Conservation (phyloP, 2,329 filamentous ascomycete genomes). For the Alternaria sp. region DNA sequence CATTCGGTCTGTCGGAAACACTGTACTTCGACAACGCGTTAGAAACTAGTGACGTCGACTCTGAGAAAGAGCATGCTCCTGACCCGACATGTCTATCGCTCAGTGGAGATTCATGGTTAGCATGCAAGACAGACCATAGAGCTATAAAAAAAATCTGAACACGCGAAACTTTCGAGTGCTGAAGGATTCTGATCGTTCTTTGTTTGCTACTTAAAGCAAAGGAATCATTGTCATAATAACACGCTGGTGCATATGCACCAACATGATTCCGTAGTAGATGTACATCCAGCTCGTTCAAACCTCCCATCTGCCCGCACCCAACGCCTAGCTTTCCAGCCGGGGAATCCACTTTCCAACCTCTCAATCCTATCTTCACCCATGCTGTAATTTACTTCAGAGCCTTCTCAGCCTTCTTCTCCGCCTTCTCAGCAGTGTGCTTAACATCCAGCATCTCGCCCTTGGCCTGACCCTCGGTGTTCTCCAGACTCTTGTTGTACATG, state of each 20-base stretch:
- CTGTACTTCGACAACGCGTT: not conserved
- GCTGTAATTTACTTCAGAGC: constrained; percentile 3
- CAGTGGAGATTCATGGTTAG: not conserved
- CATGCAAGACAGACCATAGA: not conserved
- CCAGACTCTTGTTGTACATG: constrained; percentile 67
- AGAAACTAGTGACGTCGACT: not conserved
- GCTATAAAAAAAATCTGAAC: not conserved
- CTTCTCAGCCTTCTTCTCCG: constrained; percentile 29
- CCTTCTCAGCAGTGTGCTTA: constrained; percentile 40
- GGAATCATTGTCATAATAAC: not conserved
- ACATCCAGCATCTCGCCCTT: constrained; percentile 44
- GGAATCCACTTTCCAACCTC: not conserved
- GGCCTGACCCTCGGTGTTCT: constrained; percentile 54
- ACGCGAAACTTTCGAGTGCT: not conserved
- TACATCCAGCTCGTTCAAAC: not conserved
- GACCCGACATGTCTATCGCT: not conserved
- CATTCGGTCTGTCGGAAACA: not conserved
- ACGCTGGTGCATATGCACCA: not conserved
- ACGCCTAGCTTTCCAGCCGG: not conserved
- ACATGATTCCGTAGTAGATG: not conserved
- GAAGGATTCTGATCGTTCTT: not conserved
- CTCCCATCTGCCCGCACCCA: not conserved
- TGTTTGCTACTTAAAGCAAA: not conserved
- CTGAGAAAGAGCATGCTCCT: not conserved
- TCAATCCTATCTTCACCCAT: not conserved